Evolutionary conservation across 345 rosid genomes (phyloP).

Genomic region (Hibiscus mutabilis): DNA sequence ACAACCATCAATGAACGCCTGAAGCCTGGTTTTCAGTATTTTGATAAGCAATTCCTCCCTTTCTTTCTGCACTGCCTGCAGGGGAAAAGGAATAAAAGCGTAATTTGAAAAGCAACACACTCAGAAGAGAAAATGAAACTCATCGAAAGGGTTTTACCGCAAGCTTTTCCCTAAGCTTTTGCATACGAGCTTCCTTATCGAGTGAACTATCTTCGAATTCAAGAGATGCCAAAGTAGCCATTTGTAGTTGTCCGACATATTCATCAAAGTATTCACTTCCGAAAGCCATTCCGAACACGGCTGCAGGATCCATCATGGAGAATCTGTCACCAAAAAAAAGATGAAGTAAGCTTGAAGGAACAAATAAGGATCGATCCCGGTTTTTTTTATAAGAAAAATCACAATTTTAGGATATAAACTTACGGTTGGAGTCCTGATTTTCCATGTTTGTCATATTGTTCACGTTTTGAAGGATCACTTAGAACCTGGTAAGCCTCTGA

Average conservation of each 20-base stretch:
- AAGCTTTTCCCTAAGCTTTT: conserved; percentile 60
- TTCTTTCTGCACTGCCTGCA: conserved; percentile 65
- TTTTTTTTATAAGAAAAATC: background rate
- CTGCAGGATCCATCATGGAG: conserved; percentile 79
- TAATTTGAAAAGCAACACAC: background rate
- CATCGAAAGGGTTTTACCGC: conserved; percentile 33
- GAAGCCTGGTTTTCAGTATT: conserved; percentile 53
- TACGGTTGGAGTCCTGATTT: conserved; percentile 74
- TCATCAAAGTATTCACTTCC: conserved; percentile 92
- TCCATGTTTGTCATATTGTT: conserved; percentile 75
- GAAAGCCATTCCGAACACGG: conserved; percentile 89
- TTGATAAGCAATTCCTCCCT: conserved; percentile 60
- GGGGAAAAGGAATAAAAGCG: background rate
- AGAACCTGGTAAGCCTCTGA: conserved; percentile 95
- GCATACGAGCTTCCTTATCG: conserved; percentile 41
- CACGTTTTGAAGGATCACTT: conserved; percentile 87
- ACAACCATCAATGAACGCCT: conserved; percentile 66
- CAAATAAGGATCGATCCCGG: background rate
- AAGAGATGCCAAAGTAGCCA: conserved; percentile 52
- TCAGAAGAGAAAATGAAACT: background rate
- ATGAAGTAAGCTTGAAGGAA: too few relatives aligned
- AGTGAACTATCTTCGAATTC: conserved; percentile 48
- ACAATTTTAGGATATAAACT: conserved; percentile 23
- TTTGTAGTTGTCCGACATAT: conserved; percentile 78
- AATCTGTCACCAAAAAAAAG: conserved; percentile 44